Evolutionary conservation across 2,329 filamentous ascomycete species (phyloP), one percentile per base, ranked within the genome.

Genomic region (Trichoderma sp.): DNA sequence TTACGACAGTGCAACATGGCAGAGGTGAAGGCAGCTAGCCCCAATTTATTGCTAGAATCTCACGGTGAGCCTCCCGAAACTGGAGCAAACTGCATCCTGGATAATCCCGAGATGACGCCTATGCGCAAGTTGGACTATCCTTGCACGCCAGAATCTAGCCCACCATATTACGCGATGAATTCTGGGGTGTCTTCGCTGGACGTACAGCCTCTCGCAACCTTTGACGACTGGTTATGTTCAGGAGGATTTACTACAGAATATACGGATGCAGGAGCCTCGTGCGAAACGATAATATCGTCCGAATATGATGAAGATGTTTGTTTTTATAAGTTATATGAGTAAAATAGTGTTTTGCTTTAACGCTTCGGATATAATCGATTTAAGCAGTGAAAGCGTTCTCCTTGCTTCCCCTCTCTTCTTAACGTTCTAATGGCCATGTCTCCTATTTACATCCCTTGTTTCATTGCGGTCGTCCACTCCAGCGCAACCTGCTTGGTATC

Each of bases 201-300:
- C 53, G 68, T 69, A 43, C 52, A 35, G 24, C 61, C 40, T 24
- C 72, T 75, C 57, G 58, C 68, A 16, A 71, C 70, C 43, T 58
- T 74, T 31, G 69, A 73, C 35, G 65, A 75, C n/a, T 75, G 72
- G 73, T 68, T 71, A 52, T 70, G 27, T 55, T 31, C 47, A 21
- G 6, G 35, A 33, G 55, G n/a, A 29, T 58, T 37, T 49, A 47
- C 11, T 49, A 8, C 16, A 58, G 24, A 49, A 19, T 43, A 60
- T 27, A 21, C 13, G 8, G 53, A 60, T 27, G 10, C n/a, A 29
- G 37, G 53, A 43, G n/a, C n/a, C 13, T 59, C 31, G 14, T 61
- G 37, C n/a, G 58, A 61, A 24, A 19, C 37, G 19, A 21, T 8
- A 14, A 31, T 47, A 8, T 3, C 27, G 53, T 31, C 24, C 21